These are phyloP conservation scores for Aspergillus fischeri DNA, from an alignment of 2,329 filamentous ascomycete genomes.

Conservation along the genomic window DNA sequence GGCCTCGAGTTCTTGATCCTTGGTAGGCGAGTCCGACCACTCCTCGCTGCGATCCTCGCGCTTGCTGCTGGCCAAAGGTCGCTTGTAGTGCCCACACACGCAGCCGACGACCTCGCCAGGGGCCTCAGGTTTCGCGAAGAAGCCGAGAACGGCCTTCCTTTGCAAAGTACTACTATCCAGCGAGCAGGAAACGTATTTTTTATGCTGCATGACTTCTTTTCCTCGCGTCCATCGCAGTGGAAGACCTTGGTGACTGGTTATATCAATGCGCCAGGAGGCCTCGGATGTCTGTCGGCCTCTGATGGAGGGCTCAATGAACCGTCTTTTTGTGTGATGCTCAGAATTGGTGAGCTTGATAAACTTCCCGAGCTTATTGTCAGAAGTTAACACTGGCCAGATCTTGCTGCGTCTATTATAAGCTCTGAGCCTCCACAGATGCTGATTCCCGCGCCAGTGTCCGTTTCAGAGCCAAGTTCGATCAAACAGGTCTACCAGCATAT, in stretches of 20 bases:
- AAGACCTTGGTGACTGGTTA: slow-evolving; percentile 5
- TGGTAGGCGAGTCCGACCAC: slow-evolving; percentile 11
- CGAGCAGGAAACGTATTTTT: slow-evolving; percentile 13
- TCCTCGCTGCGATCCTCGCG: slow-evolving; percentile 19
- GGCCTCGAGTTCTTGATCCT: slow-evolving; percentile 19
- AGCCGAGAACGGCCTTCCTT: slow-evolving; percentile 12
- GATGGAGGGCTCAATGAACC: slow-evolving; percentile 14
- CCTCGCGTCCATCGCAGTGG: slow-evolving; percentile 15
- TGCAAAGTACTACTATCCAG: slow-evolving; percentile 4
- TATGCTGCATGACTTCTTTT: slow-evolving; percentile 16
- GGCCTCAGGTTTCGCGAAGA: slow-evolving; percentile 14
- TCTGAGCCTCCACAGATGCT: slow-evolving; percentile 15
- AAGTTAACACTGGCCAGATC: slow-evolving; percentile 9
- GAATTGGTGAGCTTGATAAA: slow-evolving; percentile 13
- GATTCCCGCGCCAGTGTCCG: slow-evolving; percentile 10
- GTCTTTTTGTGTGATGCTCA: slow-evolving; percentile 17
- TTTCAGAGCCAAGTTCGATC: slow-evolving; percentile 2
- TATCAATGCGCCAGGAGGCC: slow-evolving; percentile 2
- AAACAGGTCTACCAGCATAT: slow-evolving; percentile 16
- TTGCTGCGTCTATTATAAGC: slow-evolving; percentile 16
- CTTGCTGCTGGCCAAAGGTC: slow-evolving; percentile 15
- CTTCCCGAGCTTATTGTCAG: neutral
- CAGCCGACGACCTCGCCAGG: slow-evolving; percentile 1
- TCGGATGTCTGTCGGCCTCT: slow-evolving; percentile 3
- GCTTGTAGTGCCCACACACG: slow-evolving; percentile 1